Conservation (phyloP, 768 basidiomycete genomes). For the Agaricus subrufescens region DNA sequence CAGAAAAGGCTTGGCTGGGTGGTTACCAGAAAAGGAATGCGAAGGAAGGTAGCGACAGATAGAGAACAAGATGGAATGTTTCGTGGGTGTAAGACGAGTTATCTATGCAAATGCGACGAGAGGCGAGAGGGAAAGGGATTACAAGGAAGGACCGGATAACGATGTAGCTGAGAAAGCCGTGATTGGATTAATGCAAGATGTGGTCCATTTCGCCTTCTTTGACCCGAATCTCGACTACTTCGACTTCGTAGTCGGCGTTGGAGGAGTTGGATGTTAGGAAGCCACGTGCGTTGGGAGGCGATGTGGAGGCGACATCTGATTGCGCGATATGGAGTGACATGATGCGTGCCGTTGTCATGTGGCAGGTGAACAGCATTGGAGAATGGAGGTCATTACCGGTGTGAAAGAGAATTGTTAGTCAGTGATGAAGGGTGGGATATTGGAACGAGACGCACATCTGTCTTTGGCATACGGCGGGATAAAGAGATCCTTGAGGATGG, state of each 20-base stretch:
- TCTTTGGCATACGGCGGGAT: constrained; percentile 89
- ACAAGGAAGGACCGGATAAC: background rate
- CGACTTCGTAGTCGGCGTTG: constrained; percentile 74
- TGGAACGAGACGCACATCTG: constrained; percentile 56
- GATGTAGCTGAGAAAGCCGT: background rate
- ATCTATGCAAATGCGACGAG: background rate
- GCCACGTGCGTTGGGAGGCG: constrained; percentile 65
- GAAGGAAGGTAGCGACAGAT: background rate
- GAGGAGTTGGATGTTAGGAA: constrained; percentile 65
- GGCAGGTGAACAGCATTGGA: background rate
- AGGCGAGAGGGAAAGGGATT: background rate
- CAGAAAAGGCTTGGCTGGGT: too few species aligned
- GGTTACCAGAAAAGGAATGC: background rate
- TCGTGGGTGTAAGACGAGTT: background rate
- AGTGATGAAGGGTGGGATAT: constrained; percentile 15
- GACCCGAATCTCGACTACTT: constrained; percentile 85
- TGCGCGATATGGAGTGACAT: constrained; percentile 8
- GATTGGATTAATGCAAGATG: background rate
- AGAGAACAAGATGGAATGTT: background rate
- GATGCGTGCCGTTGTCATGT: constrained; percentile 13
- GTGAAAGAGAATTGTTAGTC: constrained; percentile 12
- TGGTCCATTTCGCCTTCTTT: constrained; percentile 60
- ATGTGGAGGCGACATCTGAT: constrained; percentile 77
- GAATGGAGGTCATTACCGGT: constrained; percentile 11
- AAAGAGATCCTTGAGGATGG: constrained; percentile 61